Percentiles rank a stretch among this genome's conserved stretches.
Evolutionary conservation across 2,329 filamentous ascomycete species (phyloP).

Genomic region (Microsporum ferrugineum): DNA sequence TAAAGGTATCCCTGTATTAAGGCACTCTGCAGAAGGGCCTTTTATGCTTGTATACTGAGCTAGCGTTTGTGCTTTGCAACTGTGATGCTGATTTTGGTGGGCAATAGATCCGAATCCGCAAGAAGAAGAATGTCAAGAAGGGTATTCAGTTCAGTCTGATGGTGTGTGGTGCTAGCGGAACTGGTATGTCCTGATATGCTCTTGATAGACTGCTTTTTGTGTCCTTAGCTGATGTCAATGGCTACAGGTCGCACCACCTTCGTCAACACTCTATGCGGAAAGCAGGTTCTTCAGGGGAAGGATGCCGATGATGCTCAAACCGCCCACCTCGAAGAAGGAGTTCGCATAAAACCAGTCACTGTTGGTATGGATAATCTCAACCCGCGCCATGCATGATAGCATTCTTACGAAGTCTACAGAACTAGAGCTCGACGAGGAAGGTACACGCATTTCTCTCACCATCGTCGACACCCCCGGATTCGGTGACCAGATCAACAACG

Average conservation of each 20-base stretch:
- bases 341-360: slow-evolving; percentile 97
- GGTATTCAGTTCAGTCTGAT: slow-evolving; percentile 99
- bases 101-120: slow-evolving; percentile 78
- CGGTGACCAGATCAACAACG: slow-evolving; percentile 97
- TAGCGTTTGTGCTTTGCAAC: not conserved
- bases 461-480: slow-evolving; percentile 98
- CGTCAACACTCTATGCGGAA: slow-evolving; percentile 97
- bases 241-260: slow-evolving; percentile 83
- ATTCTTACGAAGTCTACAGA: slow-evolving; percentile 44
- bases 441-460: slow-evolving; percentile 92
- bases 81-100: not conserved
- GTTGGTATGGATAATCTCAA: slow-evolving; percentile 57
- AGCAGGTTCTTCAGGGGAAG: slow-evolving; percentile 81
- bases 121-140: slow-evolving; percentile 99
- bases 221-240: slow-evolving; percentile 13
- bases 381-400: slow-evolving; percentile 14
- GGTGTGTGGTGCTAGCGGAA: slow-evolving; percentile 98
- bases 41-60: not conserved
- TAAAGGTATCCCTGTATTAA: not conserved
- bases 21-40: not conserved
- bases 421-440: slow-evolving; percentile 93
- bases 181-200: slow-evolving; percentile 49
- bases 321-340: slow-evolving; percentile 88
- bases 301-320: slow-evolving; percentile 81
- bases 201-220: slow-evolving; percentile 7